phyloP scores from a whole-genome alignment of 2,329 filamentous ascomycete genomes.

The Lizonia empirigonia region DNA sequence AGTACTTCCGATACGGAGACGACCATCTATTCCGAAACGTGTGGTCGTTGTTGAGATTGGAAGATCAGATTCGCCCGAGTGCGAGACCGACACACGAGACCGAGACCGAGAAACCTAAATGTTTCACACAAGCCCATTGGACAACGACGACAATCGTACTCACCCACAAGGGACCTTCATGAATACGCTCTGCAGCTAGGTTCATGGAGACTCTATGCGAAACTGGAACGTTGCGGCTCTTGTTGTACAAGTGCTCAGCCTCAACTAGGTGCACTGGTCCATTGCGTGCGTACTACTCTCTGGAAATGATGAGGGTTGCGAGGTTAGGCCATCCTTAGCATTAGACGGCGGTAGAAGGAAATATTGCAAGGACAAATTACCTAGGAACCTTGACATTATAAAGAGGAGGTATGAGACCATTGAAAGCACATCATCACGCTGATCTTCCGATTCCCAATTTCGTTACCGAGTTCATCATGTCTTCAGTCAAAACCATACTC shows the following conservation, averaged over 20 bases:
- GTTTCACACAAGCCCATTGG: not conserved
- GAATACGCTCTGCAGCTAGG: not conserved
- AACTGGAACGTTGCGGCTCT: constrained; percentile 1
- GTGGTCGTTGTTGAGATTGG: not conserved
- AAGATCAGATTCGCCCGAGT: not conserved
- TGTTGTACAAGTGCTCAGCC: constrained; percentile 4
- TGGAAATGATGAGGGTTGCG: not conserved
- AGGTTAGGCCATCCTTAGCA: not conserved
- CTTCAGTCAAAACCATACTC: not conserved
- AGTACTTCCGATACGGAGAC: not conserved
- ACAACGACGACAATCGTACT: not conserved
- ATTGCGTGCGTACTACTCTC: not conserved
- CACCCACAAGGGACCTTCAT: not conserved
- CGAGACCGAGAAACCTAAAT: constrained; percentile 1
- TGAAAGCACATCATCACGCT: not conserved
- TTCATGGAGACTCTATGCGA: not conserved
- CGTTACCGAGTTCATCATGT: not conserved
- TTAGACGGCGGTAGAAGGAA: not conserved
- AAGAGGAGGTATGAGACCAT: not conserved
- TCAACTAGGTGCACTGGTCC: not conserved
- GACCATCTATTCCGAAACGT: not conserved
- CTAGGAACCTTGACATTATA: not conserved
- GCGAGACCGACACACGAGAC: constrained; percentile 3
- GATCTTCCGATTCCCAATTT: not conserved
- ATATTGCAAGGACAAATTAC: not conserved